These are phyloP conservation scores for Aureobasidium sp. DNA, from an alignment of 2,329 filamentous ascomycete species.

Conservation along the genomic window DNA sequence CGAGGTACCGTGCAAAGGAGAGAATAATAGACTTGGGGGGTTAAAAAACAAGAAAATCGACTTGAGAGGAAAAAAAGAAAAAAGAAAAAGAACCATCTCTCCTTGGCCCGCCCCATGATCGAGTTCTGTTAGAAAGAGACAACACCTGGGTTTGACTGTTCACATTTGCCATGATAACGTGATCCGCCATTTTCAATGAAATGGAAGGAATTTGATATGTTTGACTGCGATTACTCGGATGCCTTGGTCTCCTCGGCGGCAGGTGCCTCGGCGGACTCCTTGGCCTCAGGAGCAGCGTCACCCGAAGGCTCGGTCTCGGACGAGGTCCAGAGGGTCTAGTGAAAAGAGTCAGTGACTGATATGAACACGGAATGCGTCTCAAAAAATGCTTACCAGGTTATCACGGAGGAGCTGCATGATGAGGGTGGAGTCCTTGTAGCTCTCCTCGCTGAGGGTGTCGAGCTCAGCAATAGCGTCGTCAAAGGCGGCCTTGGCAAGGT, in stretches of 20 bases:
- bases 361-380: not conserved
- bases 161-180: constrained; percentile 13
- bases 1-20: constrained; percentile 3
- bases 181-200: constrained; percentile 8
- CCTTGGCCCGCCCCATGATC: constrained; percentile 11
- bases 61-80: constrained; percentile 1
- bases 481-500: constrained; percentile 92
- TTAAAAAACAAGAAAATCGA: constrained; percentile 5
- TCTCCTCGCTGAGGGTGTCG: constrained; percentile 94
- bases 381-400: constrained; percentile 62
- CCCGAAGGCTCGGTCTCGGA: constrained; percentile 85
- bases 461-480: constrained; percentile 97
- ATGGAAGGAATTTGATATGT: constrained; percentile 3
- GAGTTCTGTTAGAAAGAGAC: constrained; percentile 11
- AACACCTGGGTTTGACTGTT: constrained; percentile 11
- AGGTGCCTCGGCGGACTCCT: constrained; percentile 44
- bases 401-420: constrained; percentile 98
- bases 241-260: constrained; percentile 42
- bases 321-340: constrained; percentile 95
- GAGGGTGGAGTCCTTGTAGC: constrained; percentile 97
- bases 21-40: constrained; percentile 2
- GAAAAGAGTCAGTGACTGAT: constrained; percentile 19
- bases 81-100: constrained; percentile 11
- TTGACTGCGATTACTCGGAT: constrained; percentile 28
- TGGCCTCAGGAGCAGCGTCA: constrained; percentile 36